phyloP scores from a whole-genome alignment of 495 filamentous ascomycete species.

The Penicillium chermesinum region DNA sequence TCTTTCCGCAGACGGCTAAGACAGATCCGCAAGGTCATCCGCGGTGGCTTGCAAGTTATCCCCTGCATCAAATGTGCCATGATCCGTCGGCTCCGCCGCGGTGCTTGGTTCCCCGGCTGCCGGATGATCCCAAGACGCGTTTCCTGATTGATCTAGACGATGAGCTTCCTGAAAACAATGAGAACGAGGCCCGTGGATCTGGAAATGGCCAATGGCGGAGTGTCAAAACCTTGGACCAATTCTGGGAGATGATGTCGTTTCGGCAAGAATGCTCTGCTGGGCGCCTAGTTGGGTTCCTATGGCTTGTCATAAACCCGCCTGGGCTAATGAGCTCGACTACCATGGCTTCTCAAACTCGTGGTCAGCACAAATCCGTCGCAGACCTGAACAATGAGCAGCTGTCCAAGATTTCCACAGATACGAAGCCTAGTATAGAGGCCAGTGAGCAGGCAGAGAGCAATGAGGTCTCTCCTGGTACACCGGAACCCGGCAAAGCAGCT shows the following conservation, averaged over 20 bases:
- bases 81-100: conserved; percentile 62
- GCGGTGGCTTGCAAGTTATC: conserved; percentile 53
- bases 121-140: conserved; percentile 92
- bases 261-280: conserved; percentile 93
- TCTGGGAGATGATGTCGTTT: conserved; percentile 99
- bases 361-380: conserved; percentile 3
- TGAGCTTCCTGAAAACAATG: conserved; percentile 49
- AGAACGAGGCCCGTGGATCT: conserved; percentile 30
- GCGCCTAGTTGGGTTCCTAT: conserved; percentile 86
- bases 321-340: conserved; percentile 36
- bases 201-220: conserved; percentile 69
- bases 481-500: neutral
- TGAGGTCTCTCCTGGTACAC: neutral
- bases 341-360: conserved; percentile 29
- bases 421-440: neutral
- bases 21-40: conserved; percentile 40
- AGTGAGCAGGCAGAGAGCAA: neutral
- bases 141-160: conserved; percentile 88
- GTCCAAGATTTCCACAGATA: conserved; percentile 4
- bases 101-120: conserved; percentile 83
- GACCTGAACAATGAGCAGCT: conserved; percentile 5
- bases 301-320: conserved; percentile 70
- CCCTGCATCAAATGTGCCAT: conserved; percentile 56
- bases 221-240: conserved; percentile 76
- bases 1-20: conserved; percentile 47